These are phyloP conservation scores for Mycosphaerelloides madeirae DNA, from an alignment of 2,329 filamentous ascomycete genomes.

Conservation along the genomic window DNA sequence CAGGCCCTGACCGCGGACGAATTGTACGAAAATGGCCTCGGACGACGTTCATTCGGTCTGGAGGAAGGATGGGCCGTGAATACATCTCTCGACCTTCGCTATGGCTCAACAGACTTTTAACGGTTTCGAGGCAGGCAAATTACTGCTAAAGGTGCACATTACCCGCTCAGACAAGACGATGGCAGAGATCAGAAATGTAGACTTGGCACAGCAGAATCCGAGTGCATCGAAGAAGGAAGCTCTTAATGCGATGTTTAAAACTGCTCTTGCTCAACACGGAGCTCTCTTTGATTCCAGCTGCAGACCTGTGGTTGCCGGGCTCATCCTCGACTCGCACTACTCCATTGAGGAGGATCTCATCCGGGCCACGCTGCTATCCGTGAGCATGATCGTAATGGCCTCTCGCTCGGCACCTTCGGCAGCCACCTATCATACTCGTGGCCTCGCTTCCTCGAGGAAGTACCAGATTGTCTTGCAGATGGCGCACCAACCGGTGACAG, in stretches of 20 bases:
- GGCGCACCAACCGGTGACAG: constrained; percentile 32
- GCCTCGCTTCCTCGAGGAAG: constrained; percentile 19
- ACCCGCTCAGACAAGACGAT: constrained; percentile 26
- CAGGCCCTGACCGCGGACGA: constrained; percentile 34
- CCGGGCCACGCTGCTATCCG: constrained; percentile 26
- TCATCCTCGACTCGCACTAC: constrained; percentile 32
- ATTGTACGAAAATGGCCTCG: constrained; percentile 25
- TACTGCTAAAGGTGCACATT: constrained; percentile 29
- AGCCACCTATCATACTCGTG: constrained; percentile 18
- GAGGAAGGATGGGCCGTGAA: no score
- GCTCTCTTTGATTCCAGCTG: constrained; percentile 25
- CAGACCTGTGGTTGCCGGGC: constrained; percentile 28
- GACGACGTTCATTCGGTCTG: constrained; percentile 28
- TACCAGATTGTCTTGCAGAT: constrained; percentile 33
- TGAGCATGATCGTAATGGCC: constrained; percentile 24
- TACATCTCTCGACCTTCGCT: no score
- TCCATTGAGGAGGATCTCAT: constrained; percentile 21
- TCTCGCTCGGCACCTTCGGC: constrained; percentile 21
- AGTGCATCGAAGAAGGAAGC: constrained; percentile 11
- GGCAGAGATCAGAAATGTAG: constrained; percentile 21
- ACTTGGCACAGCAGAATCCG: constrained; percentile 24
- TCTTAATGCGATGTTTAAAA: constrained; percentile 24
- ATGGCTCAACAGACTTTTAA: no score
- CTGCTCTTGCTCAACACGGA: constrained; percentile 25
- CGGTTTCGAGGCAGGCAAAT: no score